Percentiles rank a stretch among this genome's conserved stretches.
phyloP scores from a whole-genome alignment of 768 basidiomycete genomes.

The Russula vinacea region DNA sequence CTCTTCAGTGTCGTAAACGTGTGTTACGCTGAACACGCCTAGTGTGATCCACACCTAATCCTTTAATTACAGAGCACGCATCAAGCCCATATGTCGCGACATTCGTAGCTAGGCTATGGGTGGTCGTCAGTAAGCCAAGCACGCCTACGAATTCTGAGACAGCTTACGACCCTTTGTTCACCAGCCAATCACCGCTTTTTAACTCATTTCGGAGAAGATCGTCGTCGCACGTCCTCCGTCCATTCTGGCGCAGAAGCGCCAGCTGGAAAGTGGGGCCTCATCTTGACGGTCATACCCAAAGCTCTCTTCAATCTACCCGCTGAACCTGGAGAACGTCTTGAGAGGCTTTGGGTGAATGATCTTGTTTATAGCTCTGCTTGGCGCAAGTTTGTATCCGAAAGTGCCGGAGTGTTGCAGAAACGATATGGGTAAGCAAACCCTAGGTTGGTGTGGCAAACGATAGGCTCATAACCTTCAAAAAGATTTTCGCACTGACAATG shows the following conservation, averaged over 20 bases:
- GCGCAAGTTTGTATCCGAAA: constrained; percentile 15
- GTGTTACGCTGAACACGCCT: not conserved
- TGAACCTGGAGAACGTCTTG: not conserved
- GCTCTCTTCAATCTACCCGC: constrained; percentile 17
- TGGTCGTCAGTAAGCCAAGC: constrained; percentile 7
- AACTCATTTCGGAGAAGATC: constrained; percentile 15
- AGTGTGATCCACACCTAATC: not conserved
- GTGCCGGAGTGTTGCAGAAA: not conserved
- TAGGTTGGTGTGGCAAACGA: no score
- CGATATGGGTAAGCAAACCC: constrained; percentile 6
- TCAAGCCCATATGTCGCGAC: constrained; percentile 5
- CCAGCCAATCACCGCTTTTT: constrained; percentile 20
- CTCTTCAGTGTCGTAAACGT: constrained; percentile 8
- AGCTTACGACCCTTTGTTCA: not conserved
- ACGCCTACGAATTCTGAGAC: not conserved
- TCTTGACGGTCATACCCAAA: not conserved
- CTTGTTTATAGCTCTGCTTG: constrained; percentile 7
- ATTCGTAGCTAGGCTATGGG: constrained; percentile 10
- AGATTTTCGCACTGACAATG: no score
- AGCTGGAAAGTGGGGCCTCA: not conserved
- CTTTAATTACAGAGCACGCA: not conserved
- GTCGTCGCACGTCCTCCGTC: constrained; percentile 2
- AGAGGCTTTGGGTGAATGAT: constrained; percentile 7
- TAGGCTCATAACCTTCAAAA: no score
- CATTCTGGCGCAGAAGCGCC: constrained; percentile 7